phyloP scores from a whole-genome alignment of 768 basidiomycete genomes.

The Atractiella rhizophila region DNA sequence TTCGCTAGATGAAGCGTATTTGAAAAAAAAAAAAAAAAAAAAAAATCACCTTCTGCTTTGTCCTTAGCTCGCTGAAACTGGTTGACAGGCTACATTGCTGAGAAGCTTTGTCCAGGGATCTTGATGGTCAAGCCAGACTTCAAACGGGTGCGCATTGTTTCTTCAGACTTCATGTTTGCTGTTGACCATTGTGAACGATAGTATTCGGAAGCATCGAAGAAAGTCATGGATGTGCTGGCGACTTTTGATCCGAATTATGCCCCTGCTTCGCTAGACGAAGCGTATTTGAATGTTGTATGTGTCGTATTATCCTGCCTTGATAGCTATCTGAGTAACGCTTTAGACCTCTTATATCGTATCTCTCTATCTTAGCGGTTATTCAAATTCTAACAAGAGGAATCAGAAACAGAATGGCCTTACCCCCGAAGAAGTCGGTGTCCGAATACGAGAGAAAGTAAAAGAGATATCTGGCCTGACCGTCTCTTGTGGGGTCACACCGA shows the following conservation, averaged over 20 bases:
- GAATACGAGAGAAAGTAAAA: slow-evolving; percentile 47
- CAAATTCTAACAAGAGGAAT: too few relatives aligned
- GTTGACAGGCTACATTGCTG: slow-evolving; percentile 92
- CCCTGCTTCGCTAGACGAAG: slow-evolving; percentile 64
- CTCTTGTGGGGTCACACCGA: slow-evolving; percentile 85
- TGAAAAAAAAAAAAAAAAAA: too few relatives aligned
- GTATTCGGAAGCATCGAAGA: slow-evolving; percentile 18
- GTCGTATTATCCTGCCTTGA: background rate
- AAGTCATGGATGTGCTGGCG: slow-evolving; percentile 41
- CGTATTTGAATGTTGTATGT: slow-evolving; percentile 52
- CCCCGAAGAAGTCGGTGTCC: slow-evolving; percentile 46
- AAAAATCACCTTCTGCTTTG: too few relatives aligned
- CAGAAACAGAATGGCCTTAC: slow-evolving; percentile 35
- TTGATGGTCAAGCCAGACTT: slow-evolving; percentile 30
- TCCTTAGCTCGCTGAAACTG: too few relatives aligned
- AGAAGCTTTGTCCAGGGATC: slow-evolving; percentile 75
- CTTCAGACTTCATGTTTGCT: too few relatives aligned
- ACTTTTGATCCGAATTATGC: slow-evolving; percentile 39
- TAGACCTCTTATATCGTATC: too few relatives aligned
- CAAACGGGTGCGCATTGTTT: too few relatives aligned
- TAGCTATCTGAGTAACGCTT: background rate
- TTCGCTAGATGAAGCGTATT: slow-evolving; percentile 71
- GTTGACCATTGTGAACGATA: too few relatives aligned
- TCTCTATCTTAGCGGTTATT: too few relatives aligned
- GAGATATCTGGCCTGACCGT: slow-evolving; percentile 64